phyloP scores from a whole-genome alignment of 805 yeast genomes.

The Lachancea cidri region DNA sequence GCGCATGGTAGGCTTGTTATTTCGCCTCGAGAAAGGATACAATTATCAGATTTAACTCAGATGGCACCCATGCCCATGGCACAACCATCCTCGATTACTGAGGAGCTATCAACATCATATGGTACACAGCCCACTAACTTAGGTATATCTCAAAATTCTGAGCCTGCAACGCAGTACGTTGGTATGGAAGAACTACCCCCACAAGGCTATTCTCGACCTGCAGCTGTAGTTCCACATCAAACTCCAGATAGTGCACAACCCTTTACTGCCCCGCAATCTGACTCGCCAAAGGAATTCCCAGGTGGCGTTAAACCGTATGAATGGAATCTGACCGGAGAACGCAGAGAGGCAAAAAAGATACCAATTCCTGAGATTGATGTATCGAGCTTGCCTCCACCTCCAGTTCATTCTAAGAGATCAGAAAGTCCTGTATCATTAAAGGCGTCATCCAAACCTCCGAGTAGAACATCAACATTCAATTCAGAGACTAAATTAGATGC shows the following conservation, averaged over 20 bases:
- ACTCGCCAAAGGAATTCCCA: slow-evolving; percentile 6
- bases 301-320: slow-evolving; percentile 18
- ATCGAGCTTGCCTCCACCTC: slow-evolving; percentile 26
- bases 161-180: not conserved
- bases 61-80: not conserved
- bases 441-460: slow-evolving; percentile 1
- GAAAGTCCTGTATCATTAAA: not conserved
- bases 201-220: not conserved
- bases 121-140: not conserved
- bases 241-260: slow-evolving; percentile 14
- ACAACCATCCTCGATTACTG: not conserved
- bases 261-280: not conserved
- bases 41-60: not conserved
- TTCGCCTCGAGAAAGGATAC: not conserved
- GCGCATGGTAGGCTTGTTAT: not conserved
- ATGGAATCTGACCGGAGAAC: slow-evolving; percentile 12
- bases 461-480: not conserved
- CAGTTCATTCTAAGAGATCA: slow-evolving; percentile 25
- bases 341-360: slow-evolving; percentile 8
- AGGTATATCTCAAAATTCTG: not conserved
- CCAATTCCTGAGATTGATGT: slow-evolving; percentile 16
- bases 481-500: not conserved
- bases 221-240: slow-evolving; percentile 1
- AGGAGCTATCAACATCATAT: not conserved
- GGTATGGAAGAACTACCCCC: not conserved